Conservation (phyloP, 2,329 filamentous ascomycete species). For the Diaporthe velutina region DNA sequence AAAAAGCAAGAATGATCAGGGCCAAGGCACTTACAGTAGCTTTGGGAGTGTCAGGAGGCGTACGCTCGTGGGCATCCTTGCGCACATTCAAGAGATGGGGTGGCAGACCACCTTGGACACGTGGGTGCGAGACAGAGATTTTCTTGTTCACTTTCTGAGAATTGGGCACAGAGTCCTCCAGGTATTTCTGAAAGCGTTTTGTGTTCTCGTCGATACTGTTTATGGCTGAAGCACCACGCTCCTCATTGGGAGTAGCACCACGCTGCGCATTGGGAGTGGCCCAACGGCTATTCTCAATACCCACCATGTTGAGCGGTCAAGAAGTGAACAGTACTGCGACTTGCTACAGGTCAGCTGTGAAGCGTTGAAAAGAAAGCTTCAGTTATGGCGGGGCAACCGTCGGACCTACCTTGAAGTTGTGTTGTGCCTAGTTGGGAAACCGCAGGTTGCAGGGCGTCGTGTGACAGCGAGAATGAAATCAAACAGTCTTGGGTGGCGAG, state of each 20-base stretch:
- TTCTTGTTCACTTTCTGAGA: conserved; percentile 4
- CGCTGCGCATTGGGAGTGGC: background rate
- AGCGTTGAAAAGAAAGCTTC: background rate
- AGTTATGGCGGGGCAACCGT: too few species aligned
- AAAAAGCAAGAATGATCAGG: background rate
- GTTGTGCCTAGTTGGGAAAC: background rate
- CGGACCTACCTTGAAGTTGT: background rate
- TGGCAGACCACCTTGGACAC: conserved; percentile 5
- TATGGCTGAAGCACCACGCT: background rate
- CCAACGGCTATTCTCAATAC: background rate
- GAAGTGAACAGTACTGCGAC: background rate
- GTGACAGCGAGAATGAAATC: background rate
- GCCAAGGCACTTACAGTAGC: background rate
- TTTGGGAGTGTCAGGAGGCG: background rate
- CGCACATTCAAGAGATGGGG: conserved; percentile 10
- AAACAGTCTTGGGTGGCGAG: background rate
- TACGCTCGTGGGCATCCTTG: background rate
- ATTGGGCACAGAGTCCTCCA: background rate
- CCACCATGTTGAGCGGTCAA: background rate
- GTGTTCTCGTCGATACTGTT: background rate
- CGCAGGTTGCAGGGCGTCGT: background rate
- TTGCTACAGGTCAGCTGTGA: background rate
- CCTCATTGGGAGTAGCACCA: background rate
- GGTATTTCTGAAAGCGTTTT: conserved; percentile 1
- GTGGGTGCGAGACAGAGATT: background rate